phyloP scores from a whole-genome alignment of 176 grass and related monocot species.

The Rhynchospora pubera region DNA sequence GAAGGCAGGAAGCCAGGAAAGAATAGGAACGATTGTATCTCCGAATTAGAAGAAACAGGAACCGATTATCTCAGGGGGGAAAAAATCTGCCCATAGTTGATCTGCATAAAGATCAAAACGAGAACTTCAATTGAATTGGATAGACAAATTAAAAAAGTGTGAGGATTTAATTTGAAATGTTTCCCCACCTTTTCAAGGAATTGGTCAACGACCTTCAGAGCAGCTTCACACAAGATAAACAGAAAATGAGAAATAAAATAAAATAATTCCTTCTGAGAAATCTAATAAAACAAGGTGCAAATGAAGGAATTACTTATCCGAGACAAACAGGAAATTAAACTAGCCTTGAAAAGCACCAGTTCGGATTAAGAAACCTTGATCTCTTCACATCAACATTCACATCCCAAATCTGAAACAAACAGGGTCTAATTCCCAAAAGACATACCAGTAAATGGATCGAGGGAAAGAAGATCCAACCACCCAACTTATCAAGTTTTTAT shows the following conservation, averaged over 20 bases:
- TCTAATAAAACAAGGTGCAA: background rate
- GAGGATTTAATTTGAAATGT: background rate
- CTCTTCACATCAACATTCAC: background rate
- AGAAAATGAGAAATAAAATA: background rate
- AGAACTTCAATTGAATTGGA: background rate
- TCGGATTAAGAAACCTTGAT: background rate
- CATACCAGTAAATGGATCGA: slow-evolving; percentile 20
- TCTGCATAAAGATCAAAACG: slow-evolving; percentile 18
- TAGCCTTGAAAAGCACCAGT: background rate
- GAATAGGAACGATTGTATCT: slow-evolving; percentile 26
- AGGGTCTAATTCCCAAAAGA: background rate
- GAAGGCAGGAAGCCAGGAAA: slow-evolving; percentile 16
- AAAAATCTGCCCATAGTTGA: slow-evolving; percentile 7
- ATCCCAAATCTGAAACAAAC: background rate
- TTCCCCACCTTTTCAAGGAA: slow-evolving; percentile 4
- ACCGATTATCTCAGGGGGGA: background rate
- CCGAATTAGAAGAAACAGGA: background rate
- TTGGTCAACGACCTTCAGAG: slow-evolving; percentile 13
- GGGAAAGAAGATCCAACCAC: background rate
- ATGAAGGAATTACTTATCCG: background rate
- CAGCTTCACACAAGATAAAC: slow-evolving; percentile 12
- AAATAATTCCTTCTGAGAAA: background rate
- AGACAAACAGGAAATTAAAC: slow-evolving; percentile 1
- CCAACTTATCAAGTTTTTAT: background rate
- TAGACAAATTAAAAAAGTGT: background rate